Conservation (phyloP, 169 alveolate genomes). For the Amoebophrya sp. region DNA sequence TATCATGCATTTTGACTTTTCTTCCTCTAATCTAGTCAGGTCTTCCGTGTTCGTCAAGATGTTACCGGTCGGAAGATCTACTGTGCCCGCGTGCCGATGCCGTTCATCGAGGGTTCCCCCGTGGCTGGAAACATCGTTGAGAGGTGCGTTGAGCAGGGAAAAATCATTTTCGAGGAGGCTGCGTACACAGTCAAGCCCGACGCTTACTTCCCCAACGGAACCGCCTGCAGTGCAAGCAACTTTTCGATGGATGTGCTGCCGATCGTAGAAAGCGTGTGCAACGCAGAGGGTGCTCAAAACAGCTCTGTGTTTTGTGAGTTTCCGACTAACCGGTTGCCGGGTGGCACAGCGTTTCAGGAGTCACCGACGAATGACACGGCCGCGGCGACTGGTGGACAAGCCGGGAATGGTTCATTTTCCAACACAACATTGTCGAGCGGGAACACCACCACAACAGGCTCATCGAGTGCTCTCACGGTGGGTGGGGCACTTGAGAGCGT, state of each 20-base stretch:
- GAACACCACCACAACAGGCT: background rate
- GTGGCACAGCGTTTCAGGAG: background rate
- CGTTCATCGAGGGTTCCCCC: background rate
- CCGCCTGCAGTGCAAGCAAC: background rate
- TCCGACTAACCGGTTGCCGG: background rate
- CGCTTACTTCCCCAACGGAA: background rate
- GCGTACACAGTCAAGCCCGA: background rate
- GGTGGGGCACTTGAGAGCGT: background rate
- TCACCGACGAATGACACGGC: background rate
- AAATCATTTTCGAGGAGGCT: background rate
- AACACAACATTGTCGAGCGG: background rate
- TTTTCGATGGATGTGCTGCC: background rate
- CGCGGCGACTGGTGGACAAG: background rate
- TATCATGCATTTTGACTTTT: no score
- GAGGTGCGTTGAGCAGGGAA: slow-evolving; percentile 10
- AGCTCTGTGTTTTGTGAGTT: background rate
- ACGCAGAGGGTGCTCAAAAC: background rate
- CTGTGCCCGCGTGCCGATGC: background rate
- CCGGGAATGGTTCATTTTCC: background rate
- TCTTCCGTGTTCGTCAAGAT: no score
- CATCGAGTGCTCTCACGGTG: background rate
- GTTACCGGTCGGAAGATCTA: background rate
- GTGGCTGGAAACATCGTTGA: background rate
- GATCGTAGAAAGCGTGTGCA: background rate
- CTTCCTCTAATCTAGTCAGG: no score